Evolutionary conservation across 257 asterid genomes (phyloP).

Genomic region (Nicotiana noctiflora): DNA sequence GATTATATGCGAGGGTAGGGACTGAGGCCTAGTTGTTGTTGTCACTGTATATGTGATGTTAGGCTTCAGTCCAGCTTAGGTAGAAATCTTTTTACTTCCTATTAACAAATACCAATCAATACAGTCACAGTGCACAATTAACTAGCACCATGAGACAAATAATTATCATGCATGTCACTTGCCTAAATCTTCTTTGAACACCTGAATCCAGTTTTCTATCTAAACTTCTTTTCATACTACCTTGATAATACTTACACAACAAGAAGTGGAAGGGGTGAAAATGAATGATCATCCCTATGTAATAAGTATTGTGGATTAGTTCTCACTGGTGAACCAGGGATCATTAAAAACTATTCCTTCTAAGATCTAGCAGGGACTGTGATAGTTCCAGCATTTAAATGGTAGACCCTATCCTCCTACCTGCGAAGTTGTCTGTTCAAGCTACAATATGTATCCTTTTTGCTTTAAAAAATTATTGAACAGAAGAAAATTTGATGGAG

Average conservation of each 20-base stretch:
- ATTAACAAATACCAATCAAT: background rate
- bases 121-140: background rate
- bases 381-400: slow-evolving; percentile 9
- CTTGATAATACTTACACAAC: background rate
- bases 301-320: background rate
- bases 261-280: background rate
- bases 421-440: slow-evolving; percentile 21
- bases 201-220: background rate
- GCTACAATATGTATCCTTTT: background rate
- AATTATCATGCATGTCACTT: background rate
- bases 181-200: background rate
- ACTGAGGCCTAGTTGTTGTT: background rate
- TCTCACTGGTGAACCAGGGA: background rate
- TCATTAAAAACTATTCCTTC: slow-evolving; percentile 16
- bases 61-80: background rate
- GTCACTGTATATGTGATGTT: background rate
- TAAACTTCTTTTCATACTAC: background rate
- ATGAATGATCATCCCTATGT: background rate
- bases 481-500: no score
- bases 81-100: background rate
- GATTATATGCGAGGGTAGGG: background rate
- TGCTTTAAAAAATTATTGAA: no score
- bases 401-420: slow-evolving; percentile 14
- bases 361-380: background rate
- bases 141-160: background rate